These are phyloP conservation scores for Tuber umbilicatum DNA, from an alignment of 495 filamentous ascomycete species.

Conservation along the genomic window DNA sequence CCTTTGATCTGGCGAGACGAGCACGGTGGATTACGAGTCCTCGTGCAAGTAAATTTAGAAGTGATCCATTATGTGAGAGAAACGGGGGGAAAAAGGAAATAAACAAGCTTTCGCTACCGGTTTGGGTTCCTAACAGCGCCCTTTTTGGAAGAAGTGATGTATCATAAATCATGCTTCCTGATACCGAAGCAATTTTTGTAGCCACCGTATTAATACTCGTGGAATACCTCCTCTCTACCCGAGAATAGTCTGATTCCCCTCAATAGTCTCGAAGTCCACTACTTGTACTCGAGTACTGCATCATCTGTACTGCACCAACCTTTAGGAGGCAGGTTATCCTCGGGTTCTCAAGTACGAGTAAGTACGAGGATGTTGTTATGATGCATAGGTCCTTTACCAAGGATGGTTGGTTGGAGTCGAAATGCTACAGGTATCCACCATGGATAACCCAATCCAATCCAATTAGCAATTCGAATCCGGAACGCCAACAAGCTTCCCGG, in stretches of 20 bases:
- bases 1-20: too few relatives aligned
- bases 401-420: background rate
- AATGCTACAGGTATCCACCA: background rate
- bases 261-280: background rate
- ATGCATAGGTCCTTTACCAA: background rate
- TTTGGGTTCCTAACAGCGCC: background rate
- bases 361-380: background rate
- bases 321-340: background rate
- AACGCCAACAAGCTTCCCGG: background rate
- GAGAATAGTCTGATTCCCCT: background rate
- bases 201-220: background rate
- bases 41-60: too few relatives aligned
- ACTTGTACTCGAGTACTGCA: background rate
- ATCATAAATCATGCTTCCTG: background rate
- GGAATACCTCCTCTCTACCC: background rate
- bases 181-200: background rate
- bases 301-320: background rate
- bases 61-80: background rate
- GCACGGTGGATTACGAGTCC: too few relatives aligned
- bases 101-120: background rate
- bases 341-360: background rate
- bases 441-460: background rate
- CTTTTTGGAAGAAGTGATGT: background rate
- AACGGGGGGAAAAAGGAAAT: background rate
- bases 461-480: background rate